Percentiles rank a stretch among this genome's conserved stretches.
Conservation (phyloP, 768 basidiomycete genomes). For the Calocybe cyanea region DNA sequence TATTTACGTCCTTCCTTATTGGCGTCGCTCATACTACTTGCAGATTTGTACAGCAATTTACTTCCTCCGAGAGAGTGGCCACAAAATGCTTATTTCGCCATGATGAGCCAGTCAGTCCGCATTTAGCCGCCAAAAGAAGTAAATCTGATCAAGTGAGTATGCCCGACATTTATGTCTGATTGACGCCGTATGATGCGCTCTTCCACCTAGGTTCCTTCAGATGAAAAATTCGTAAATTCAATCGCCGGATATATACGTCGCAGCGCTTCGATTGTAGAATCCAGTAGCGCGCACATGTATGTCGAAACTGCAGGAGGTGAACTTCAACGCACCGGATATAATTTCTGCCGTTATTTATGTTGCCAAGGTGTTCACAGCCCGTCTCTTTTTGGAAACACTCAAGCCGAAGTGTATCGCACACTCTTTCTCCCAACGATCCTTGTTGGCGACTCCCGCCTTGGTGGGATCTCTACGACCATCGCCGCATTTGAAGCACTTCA, state of each 20-base stretch:
- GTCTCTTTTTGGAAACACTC: slow-evolving; percentile 74
- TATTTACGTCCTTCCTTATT: background rate
- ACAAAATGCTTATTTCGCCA: slow-evolving; percentile 79
- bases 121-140: slow-evolving; percentile 70
- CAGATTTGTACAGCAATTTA: slow-evolving; percentile 62
- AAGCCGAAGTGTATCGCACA: slow-evolving; percentile 82
- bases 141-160: slow-evolving; percentile 2
- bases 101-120: slow-evolving; percentile 89
- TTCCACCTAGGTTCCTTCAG: slow-evolving; percentile 43
- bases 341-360: background rate
- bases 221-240: slow-evolving; percentile 61
- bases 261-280: slow-evolving; percentile 33
- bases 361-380: slow-evolving; percentile 86
- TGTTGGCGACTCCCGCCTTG: slow-evolving; percentile 83
- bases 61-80: slow-evolving; percentile 41
- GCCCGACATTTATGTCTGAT: too few relatives aligned
- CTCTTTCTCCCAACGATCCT: slow-evolving; percentile 86
- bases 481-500: slow-evolving; percentile 89
- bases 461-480: slow-evolving; percentile 90
- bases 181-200: too few relatives aligned
- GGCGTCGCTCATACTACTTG: background rate
- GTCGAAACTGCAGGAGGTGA: slow-evolving; percentile 96
- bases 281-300: slow-evolving; percentile 56
- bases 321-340: slow-evolving; percentile 14
- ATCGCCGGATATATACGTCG: slow-evolving; percentile 59